Evolutionary conservation across 352 stramenopile genomes (phyloP), one percentile per base, ranked within the genome.

Genomic region (Thraustotheca clavata): DNA sequence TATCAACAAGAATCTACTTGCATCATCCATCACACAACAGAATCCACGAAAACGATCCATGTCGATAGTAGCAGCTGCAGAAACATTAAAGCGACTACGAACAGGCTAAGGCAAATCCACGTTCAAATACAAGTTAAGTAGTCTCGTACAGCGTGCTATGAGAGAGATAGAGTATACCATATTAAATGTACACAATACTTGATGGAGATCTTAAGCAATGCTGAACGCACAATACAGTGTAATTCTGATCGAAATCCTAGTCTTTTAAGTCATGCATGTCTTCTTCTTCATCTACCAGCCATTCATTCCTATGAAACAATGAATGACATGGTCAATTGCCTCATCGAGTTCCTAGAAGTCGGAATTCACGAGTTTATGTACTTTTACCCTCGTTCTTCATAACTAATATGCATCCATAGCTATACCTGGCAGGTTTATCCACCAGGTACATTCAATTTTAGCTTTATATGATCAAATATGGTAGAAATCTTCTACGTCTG

Each of bases 311-410:
- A n/a, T n/a, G n/a, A n/a, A n/a, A n/a, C n/a, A n/a, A n/a, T n/a
- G n/a, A n/a, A n/a, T n/a, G n/a, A n/a, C 24, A 24, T 54, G 12
- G 57, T 27, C 16, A 47, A 60, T 1, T 62, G 87, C 46, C 39
- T 93, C 50, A 71, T 91, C 29, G 82, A 91, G 71, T 94, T 91
- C 68, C 24, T 91, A 1, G 82, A 94, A 68, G 79, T 74, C 0
- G 62, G 70, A 0, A 71, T 88, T 57, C 84, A 94, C 57, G 80
- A 94, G 65, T 88, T 88, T 55, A 73, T 94, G 84, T 94, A 67
- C 6, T 79, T 70, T 14, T 18, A 4, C 39, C 33, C 31, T 46
- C 50, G 14, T n/a, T 14, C n/a, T 14, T 69, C 35, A 48, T 33
- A 33, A 20, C 69, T 24, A 34, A 68, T 40, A 2, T 65, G 24